Conservation (phyloP, 164 flowering plant genomes). For the Protea cynaroides region DNA sequence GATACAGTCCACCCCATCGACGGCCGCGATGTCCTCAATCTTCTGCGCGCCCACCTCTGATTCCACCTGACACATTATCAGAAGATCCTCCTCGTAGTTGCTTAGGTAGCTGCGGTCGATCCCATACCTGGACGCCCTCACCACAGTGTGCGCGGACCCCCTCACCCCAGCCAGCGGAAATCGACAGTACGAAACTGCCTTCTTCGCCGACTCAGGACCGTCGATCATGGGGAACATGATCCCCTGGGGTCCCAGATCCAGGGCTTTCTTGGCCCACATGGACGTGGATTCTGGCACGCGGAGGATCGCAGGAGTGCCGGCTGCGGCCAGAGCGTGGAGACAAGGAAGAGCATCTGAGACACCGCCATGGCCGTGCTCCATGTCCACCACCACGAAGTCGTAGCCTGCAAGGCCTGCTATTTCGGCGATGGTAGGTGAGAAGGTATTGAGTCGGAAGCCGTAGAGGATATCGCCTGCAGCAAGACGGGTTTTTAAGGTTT, state of each 20-base stretch:
- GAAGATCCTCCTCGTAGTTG: slow-evolving; percentile 58
- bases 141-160: slow-evolving; percentile 80
- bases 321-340: slow-evolving; percentile 69
- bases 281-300: slow-evolving; percentile 63
- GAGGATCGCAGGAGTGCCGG: slow-evolving; percentile 60
- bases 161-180: slow-evolving; percentile 84
- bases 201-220: slow-evolving; percentile 38
- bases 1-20: slow-evolving; percentile 85
- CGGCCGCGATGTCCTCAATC: slow-evolving; percentile 68
- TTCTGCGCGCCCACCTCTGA: slow-evolving; percentile 54
- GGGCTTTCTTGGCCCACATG: slow-evolving; percentile 85
- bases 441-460: slow-evolving; percentile 74
- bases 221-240: slow-evolving; percentile 96
- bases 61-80: slow-evolving; percentile 92
- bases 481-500: slow-evolving; percentile 68
- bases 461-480: slow-evolving; percentile 66
- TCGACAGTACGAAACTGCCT: slow-evolving; percentile 73
- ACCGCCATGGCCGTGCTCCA: slow-evolving; percentile 93
- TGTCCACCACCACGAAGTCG: slow-evolving; percentile 83
- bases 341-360: slow-evolving; percentile 62
- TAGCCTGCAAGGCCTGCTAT: slow-evolving; percentile 83
- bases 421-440: slow-evolving; percentile 86
- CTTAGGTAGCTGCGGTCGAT: slow-evolving; percentile 64
- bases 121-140: slow-evolving; percentile 76
- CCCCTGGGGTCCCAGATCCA: slow-evolving; percentile 90